Evolutionary conservation across 2,329 filamentous ascomycete species (phyloP), one percentile per base, ranked within the genome.

Genomic region (Aspergillus glaucus): DNA sequence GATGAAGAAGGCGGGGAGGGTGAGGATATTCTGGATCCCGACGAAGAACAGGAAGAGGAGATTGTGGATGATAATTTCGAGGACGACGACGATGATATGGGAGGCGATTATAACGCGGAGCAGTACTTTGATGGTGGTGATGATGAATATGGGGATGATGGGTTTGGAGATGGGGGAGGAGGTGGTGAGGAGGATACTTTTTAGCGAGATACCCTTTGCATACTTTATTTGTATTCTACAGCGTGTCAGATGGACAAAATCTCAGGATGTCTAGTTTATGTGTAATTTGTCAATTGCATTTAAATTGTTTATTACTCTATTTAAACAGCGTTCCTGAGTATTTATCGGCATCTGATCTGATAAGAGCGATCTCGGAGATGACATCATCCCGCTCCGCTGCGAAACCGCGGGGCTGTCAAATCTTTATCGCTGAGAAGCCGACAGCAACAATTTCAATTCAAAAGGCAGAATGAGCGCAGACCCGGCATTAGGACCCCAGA

Each of bases 81-180:
- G 41, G 78, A 79, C 21, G 79, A 82, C 41, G 80, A 81, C 10
- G 78, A 81, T 48, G 75, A 76, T 32, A 75, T 77, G 65, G 77
- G 74, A 4, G 80, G 79, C 3, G 81, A 84, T 60, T 84, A 85
- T 57, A 79, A 84, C 55, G 81, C 78, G 1, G 81, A 85, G 57
- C 76, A 84, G 53, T 84, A 85, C 69, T 82, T 82, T 57, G 78
- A 80, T 53, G 79, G 74, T 47, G 81, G 81, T 6, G 81, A 77
- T 44, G 74, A 75, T 44, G 75, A 75, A 43, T 73, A 67, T 45
- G 72, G 79, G 45, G 79, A 77, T 47, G 81, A 78, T 54, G 77
- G 76, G 49, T 78, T 74, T 45, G 78, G 71, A 22, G 81, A 77
- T 54, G 78, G 73, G 41, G 79, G 73, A 36, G 77, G 75, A 28